Evolutionary conservation across 257 asterid genomes (phyloP), one percentile per base, ranked within the genome.

Genomic region (Petrea volubilis): DNA sequence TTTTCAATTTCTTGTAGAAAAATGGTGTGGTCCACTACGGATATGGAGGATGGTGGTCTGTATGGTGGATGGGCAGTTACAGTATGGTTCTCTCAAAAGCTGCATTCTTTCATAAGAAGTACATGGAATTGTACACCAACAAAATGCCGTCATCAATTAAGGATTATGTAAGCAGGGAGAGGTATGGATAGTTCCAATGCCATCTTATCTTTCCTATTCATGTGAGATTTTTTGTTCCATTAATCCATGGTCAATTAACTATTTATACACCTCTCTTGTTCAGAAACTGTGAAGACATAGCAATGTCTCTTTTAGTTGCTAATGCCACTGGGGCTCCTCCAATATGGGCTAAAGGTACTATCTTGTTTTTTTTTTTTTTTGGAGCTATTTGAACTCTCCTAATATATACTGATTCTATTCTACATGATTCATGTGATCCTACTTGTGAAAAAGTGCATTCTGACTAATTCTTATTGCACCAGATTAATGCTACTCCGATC

Each of bases 21-120:
- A 80, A 72, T 60, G 86, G 81, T 2, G 55, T 64, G 55, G 28
- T 58, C 28, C 74, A 63, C 23, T 84, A 82, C 67, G 66, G 31
- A 27, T 88, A 82, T 36, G 82, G 96, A 24, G 89, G 96, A 51
- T 88, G 92, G 96, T 86, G 92, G 92, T 79, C 96, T 14, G 90
- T 88, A 55, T 86, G 92, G 92, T 84, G 95, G 92, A 80, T 53
- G 59, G 90, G 91, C 58, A 84, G 84, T 13, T 86, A 84, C 62
- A 88, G 88, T 64, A 84, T 88, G 88, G 85, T 88, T 64, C 95
- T 88, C 70, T 74, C 92, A 2, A 88, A 88, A 76, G 90, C 92
- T 53, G 88, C 88, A 14, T 88, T 86, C 81, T 80, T 88, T 57
- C 92, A 86, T 47, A 79, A 76, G 71, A 80, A 76, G 77, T 88